A percentile compares a stretch with the other conserved stretches of the same genome.
phyloP scores from a whole-genome alignment of 164 flowering plant genomes.

The Cinnamomum micranthum region DNA sequence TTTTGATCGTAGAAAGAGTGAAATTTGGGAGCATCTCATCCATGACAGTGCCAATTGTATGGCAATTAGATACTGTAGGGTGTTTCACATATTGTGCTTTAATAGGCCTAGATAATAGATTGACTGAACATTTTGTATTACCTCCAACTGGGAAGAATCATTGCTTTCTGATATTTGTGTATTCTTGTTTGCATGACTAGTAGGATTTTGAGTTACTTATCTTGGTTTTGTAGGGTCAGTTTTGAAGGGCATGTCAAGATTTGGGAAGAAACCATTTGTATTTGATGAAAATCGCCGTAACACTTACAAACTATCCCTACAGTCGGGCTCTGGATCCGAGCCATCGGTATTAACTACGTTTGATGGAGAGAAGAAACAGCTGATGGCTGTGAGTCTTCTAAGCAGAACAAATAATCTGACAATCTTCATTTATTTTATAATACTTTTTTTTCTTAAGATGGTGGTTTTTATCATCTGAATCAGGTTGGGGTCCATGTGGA shows the following conservation, averaged over 20 bases:
- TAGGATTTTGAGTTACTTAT: not conserved
- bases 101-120: no score
- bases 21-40: no score
- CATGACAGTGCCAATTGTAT: no score
- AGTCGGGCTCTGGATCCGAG: constrained; percentile 28
- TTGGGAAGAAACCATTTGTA: constrained; percentile 43
- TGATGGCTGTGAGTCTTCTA: constrained; percentile 52
- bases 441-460: no score
- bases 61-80: no score
- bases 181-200: not conserved
- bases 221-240: constrained; percentile 30
- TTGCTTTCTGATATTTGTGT: no score
- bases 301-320: constrained; percentile 46
- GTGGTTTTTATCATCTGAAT: not conserved
- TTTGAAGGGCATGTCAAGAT: constrained; percentile 38
- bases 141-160: no score
- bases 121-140: no score
- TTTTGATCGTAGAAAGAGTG: no score
- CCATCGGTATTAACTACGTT: constrained; percentile 39
- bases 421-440: no score
- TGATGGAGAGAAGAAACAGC: constrained; percentile 60
- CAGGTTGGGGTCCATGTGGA: constrained; percentile 76
- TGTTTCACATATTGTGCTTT: no score
- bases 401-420: no score
- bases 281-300: constrained; percentile 64